Evolutionary conservation across 73 alveolate species (phyloP), one percentile per base, ranked within the genome.

Genomic region (Paraurostyla sp.): DNA sequence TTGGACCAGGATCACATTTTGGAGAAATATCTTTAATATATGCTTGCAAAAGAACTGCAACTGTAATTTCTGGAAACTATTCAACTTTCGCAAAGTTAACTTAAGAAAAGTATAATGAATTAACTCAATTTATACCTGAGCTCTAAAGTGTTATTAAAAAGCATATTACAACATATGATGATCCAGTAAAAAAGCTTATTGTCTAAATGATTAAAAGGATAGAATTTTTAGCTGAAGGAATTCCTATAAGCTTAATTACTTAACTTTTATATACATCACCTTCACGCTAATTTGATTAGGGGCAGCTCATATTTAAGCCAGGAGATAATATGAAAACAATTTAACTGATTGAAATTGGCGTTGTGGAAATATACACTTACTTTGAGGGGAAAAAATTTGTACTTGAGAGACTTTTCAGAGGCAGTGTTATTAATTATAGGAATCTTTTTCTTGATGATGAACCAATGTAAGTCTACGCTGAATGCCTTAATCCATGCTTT

Each of bases 11-110:
- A 33, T 23, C 49, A 6, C 83, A 71, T 27, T 89, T 89, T 46
- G 89, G 90, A 9, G 95, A 89, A 65, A 80, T 89, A 0, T 36
- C 95, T 3, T 3, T 81, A 63, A 80, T 89, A 50, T 89, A 80
- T 48, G n/a, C 60, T 18, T 56, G 85, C 51, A 59, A 50, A 38
- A 58, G 95, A 33, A 89, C 92, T 18, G 91, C 92, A 0, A 13
- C 91, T 38, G 95, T 89, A 13, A 52, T 68, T 6, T 80, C 92
- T 23, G 51, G 45, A 54, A 87, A 87, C 50, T 87, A 75, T 41
- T n/a, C 58, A 0, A 87, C 93, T 36, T 25, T 73, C 29, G 93
- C 89, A 41, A 54, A 18, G 7, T 40, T 87, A 13, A 38, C 76
- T 25, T 22, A 71, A 22, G 62, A 50, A 27, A 75, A 58, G 71